Conservation (phyloP, 1,139 yeast genomes). For the Sugiyamaella paludigena region DNA sequence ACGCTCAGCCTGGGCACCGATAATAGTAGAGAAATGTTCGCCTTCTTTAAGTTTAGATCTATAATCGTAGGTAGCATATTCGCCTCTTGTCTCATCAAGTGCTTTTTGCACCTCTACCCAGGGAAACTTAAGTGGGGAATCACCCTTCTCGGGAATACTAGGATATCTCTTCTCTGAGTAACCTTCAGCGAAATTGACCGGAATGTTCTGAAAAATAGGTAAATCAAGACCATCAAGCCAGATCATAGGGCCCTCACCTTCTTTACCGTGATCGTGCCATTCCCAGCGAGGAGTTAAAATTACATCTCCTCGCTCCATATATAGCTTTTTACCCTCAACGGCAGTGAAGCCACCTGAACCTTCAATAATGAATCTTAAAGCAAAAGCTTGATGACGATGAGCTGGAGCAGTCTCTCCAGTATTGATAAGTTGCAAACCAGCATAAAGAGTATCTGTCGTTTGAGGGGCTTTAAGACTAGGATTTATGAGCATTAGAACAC, state of each 20-base stretch:
- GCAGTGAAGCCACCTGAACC: conserved; percentile 32
- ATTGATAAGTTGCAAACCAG: conserved; percentile 31
- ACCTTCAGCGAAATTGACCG: conserved; percentile 33
- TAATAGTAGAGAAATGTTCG: conserved; percentile 23
- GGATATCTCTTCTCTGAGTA: conserved; percentile 28
- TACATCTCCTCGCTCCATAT: conserved; percentile 32
- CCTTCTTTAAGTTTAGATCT: conserved; percentile 1
- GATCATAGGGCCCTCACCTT: conserved; percentile 32
- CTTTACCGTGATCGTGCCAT: conserved; percentile 35
- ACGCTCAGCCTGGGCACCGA: conserved; percentile 30
- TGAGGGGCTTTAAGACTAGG: conserved; percentile 31
- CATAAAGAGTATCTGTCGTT: conserved; percentile 33
- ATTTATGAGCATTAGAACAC: conserved; percentile 32
- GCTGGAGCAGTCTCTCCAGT: conserved; percentile 34
- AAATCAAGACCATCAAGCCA: conserved; percentile 33
- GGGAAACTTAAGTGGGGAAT: conserved; percentile 25
- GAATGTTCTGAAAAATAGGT: conserved; percentile 31
- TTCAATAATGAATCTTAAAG: conserved; percentile 30
- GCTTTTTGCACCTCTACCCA: conserved; percentile 27
- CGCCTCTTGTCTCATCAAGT: conserved; percentile 20
- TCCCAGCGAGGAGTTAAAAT: conserved; percentile 33
- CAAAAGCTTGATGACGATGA: conserved; percentile 32
- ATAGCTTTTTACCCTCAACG: conserved; percentile 29
- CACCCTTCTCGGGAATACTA: conserved; percentile 17
- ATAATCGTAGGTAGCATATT: conserved; percentile 24